Conservation (phyloP, 768 basidiomycete genomes). For the Collybiopsis confluens region DNA sequence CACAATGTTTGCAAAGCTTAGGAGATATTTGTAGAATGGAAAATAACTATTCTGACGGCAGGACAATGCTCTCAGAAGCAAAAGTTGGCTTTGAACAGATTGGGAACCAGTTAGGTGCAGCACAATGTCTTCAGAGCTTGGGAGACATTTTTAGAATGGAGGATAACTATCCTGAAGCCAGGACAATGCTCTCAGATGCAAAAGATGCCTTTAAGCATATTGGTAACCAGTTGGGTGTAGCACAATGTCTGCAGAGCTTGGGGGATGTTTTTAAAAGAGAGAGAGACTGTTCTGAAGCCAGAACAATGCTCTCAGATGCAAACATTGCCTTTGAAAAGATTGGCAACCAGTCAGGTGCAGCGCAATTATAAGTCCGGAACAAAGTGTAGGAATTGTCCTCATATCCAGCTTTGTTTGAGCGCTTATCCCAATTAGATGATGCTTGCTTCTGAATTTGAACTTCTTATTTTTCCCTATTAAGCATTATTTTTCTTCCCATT, state of each 20-base stretch:
- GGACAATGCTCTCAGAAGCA: neutral
- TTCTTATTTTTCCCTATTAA: no score
- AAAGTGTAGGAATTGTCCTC: no score
- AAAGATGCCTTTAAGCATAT: neutral
- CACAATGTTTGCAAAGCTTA: conserved; percentile 9
- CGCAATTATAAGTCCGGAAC: no score
- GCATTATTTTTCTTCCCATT: no score
- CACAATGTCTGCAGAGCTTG: conserved; percentile 4
- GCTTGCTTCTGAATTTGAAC: no score
- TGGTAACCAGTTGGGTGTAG: neutral
- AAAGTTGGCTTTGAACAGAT: neutral
- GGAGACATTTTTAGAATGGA: no score
- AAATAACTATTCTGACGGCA: neutral
- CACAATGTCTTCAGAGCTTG: no score
- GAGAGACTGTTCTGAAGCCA: conserved; percentile 1
- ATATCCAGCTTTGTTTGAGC: no score
- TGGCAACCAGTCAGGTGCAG: conserved; percentile 1
- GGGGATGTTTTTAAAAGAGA: neutral
- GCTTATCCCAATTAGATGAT: no score
- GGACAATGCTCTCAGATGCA: neutral
- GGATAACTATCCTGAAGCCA: no score
- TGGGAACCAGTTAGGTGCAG: no score
- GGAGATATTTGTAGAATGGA: conserved; percentile 5
- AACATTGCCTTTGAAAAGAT: neutral
- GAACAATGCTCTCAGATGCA: conserved; percentile 3